Percentiles rank a stretch among this genome's conserved stretches.
phyloP scores from a whole-genome alignment of 306 rosid species.

The Abrus precatorius region DNA sequence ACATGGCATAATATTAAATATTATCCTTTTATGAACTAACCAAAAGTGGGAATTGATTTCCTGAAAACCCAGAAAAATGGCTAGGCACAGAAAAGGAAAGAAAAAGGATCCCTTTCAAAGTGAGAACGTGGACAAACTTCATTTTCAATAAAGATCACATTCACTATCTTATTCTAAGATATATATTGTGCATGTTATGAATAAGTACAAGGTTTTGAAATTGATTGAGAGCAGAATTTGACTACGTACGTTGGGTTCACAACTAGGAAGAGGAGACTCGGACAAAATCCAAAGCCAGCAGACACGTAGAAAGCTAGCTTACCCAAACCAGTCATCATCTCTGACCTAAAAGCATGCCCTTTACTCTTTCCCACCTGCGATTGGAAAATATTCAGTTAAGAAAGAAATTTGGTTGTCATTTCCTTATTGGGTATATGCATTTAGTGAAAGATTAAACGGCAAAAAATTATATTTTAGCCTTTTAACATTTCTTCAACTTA shows the following conservation, averaged over 20 bases:
- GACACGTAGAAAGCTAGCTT: constrained; percentile 56
- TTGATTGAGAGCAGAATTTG: constrained; percentile 47
- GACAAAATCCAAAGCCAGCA: constrained; percentile 32
- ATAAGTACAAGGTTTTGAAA: constrained; percentile 51
- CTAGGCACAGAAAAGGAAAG: neutral
- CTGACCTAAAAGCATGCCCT: constrained; percentile 53
- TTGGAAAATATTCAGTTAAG: neutral
- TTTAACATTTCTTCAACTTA: too few species aligned
- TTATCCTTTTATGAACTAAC: constrained; percentile 8
- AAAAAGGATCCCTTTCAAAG: constrained; percentile 34
- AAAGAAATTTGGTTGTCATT: neutral
- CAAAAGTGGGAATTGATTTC: constrained; percentile 7
- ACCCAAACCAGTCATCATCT: constrained; percentile 40
- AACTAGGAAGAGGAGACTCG: neutral
- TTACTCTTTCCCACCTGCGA: constrained; percentile 44
- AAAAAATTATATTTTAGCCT: too few species aligned
- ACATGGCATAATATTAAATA: constrained; percentile 18
- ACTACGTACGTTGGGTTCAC: constrained; percentile 41
- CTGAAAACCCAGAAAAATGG: constrained; percentile 7
- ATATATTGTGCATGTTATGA: neutral
- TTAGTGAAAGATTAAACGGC: too few species aligned
- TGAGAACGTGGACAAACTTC: constrained; percentile 43
- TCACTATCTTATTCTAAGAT: neutral
- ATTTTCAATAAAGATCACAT: constrained; percentile 53
- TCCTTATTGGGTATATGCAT: too few species aligned